Evolutionary conservation across 2,329 filamentous ascomycete genomes (phyloP), one percentile per base, ranked within the genome.

Genomic region (Arthroderma uncinatum): DNA sequence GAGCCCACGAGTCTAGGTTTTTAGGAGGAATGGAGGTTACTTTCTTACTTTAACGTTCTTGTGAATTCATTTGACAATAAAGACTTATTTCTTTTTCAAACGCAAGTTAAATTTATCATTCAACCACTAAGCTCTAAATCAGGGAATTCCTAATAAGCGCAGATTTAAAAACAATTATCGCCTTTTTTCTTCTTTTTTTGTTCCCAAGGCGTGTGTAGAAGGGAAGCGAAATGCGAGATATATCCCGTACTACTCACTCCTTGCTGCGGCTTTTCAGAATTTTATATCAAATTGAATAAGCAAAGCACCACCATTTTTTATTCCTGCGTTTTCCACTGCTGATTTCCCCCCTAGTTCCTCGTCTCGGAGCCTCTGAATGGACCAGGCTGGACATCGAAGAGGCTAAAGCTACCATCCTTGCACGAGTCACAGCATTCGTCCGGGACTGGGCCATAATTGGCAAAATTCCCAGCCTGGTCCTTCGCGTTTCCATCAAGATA

Each of bases 371-470:
- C 10, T 7, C 21, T 53, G 33, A 53, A 53, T 5, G 30, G 33
- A 14, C 50, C 33, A 19, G 36, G 40, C 19, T 42, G 33, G 25
- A 37, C 3, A 19, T 62, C 57, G 50, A 58, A 58, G 37, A 48
- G 58, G 25, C 58, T 57, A n/a, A 37, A 40, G 23, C 10, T 40
- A 12, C 55, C 55, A 53, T 50, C 57, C 4, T 57, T 56, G 36
- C 37, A 33, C 0, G 52, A 52, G n/a, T 59, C 59, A 19, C 47
- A 44, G 25, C 50, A 56, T 30, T 55, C 21, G 14, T 60, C 37
- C 1, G 60, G 57, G 14, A 53, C 57, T n/a, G 53, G 37, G 4
- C 53, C 50, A 56, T 59, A 62, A 47, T 60, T 54, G 2, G 61
- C 58, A 53, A 62, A 60, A 42, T 59, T 56, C 30, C 28, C 55